Conservation (phyloP, 306 rosid species). For the Rosa chinensis region DNA sequence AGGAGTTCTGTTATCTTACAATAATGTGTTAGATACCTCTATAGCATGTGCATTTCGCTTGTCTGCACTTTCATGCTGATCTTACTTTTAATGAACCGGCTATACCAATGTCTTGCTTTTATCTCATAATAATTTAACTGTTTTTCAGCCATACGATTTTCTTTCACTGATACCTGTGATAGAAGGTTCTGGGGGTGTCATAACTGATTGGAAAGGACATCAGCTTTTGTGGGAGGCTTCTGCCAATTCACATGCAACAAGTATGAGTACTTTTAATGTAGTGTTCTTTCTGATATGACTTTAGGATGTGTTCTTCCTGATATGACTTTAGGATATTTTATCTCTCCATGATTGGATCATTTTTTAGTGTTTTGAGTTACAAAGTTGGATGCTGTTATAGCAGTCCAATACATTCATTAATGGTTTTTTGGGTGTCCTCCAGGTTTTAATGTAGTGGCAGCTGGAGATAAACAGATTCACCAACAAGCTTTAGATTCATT, state of each 20-base stretch:
- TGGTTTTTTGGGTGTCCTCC: slow-evolving; percentile 10
- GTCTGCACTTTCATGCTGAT: background rate
- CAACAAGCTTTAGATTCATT: slow-evolving; percentile 66
- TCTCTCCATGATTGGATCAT: slow-evolving; percentile 5
- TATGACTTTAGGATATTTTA: background rate
- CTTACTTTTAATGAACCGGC: background rate
- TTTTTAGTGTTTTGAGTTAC: slow-evolving; percentile 2
- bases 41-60: background rate
- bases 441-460: slow-evolving; percentile 89
- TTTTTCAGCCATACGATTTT: slow-evolving; percentile 84
- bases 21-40: background rate
- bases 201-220: slow-evolving; percentile 94
- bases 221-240: slow-evolving; percentile 85
- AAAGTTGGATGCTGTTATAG: background rate
- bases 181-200: slow-evolving; percentile 91
- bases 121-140: background rate
- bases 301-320: background rate
- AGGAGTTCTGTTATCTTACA: background rate
- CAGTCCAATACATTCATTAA: background rate
- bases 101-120: background rate
- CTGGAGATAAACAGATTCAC: slow-evolving; percentile 82
- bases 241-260: slow-evolving; percentile 55
- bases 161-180: slow-evolving; percentile 86
- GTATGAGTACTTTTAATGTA: slow-evolving; percentile 34
- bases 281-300: background rate